Evolutionary conservation across 2,329 filamentous ascomycete genomes (phyloP).

Genomic region (Penicillium sp.): DNA sequence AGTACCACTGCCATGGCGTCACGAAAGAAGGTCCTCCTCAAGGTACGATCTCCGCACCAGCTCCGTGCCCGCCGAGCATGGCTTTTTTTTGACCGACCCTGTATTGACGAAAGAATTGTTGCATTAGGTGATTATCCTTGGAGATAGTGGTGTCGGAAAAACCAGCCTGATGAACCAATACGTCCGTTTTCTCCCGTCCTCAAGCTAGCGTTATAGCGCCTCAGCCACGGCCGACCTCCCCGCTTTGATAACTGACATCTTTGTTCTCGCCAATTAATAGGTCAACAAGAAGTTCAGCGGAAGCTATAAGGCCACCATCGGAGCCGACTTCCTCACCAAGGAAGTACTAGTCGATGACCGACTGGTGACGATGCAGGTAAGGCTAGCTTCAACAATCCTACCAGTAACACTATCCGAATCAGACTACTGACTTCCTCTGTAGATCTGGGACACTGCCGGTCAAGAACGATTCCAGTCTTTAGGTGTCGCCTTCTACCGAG

Average conservation of each 20-base stretch:
- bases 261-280: conserved; percentile 47
- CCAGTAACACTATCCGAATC: background rate
- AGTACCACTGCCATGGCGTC: conserved; percentile 61
- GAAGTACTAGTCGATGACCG: conserved; percentile 97
- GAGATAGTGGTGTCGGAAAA: conserved; percentile 98
- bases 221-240: conserved; percentile 9
- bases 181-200: conserved; percentile 59
- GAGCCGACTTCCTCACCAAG: conserved; percentile 96
- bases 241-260: conserved; percentile 17
- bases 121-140: conserved; percentile 90
- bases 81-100: background rate
- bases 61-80: conserved; percentile 9
- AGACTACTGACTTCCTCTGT: background rate
- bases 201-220: conserved; percentile 1
- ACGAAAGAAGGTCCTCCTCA: conserved; percentile 86
- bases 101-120: conserved; percentile 10
- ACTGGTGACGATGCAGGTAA: conserved; percentile 96
- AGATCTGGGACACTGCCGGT: conserved; percentile 98
- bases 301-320: conserved; percentile 99
- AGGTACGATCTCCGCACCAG: conserved; percentile 56
- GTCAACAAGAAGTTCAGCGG: conserved; percentile 99
- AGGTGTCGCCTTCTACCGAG: conserved; percentile 95
- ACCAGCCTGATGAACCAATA: conserved; percentile 99
- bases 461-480: conserved; percentile 97
- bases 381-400: conserved; percentile 11